Conservation (phyloP, 192 early-diverging fungal species). For the Umbelopsis vinacea region DNA sequence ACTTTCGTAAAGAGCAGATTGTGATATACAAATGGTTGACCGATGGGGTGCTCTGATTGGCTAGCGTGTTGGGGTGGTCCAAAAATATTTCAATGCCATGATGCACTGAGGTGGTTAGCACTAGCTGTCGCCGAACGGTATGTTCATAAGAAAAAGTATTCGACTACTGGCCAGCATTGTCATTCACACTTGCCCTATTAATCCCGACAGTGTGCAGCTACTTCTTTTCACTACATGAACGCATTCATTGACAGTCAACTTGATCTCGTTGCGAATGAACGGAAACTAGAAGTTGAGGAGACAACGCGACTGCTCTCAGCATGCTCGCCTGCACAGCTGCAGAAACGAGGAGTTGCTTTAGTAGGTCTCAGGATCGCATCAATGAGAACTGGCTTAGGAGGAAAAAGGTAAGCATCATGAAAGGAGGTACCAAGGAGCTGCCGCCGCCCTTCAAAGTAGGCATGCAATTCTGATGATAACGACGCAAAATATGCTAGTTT, state of each 20-base stretch:
- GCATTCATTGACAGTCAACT: conserved; percentile 52
- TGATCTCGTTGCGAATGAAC: conserved; percentile 59
- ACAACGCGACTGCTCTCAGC: conserved; percentile 45
- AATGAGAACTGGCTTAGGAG: conserved; percentile 71
- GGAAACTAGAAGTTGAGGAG: conserved; percentile 52
- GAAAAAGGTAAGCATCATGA: conserved; percentile 53
- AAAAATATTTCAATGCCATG: no score
- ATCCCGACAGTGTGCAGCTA: not conserved
- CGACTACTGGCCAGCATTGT: not conserved
- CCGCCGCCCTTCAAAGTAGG: not conserved
- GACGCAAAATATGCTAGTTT: conserved; percentile 40
- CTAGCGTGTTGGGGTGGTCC: no score
- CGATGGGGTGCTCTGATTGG: no score
- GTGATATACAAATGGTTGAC: no score
- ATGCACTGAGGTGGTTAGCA: no score
- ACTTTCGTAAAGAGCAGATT: no score
- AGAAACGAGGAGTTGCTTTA: conserved; percentile 67
- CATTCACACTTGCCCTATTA: not conserved
- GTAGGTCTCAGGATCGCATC: conserved; percentile 59
- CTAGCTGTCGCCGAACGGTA: no score
- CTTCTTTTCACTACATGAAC: conserved; percentile 17
- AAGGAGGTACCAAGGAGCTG: not conserved
- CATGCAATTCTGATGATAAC: not conserved
- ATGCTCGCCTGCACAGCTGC: conserved; percentile 63
- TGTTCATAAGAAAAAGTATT: not conserved